Base-by-base conservation (phyloP, 2,329 filamentous ascomycete genomes). In the Ophidiomyces ophidiicola region DNA sequence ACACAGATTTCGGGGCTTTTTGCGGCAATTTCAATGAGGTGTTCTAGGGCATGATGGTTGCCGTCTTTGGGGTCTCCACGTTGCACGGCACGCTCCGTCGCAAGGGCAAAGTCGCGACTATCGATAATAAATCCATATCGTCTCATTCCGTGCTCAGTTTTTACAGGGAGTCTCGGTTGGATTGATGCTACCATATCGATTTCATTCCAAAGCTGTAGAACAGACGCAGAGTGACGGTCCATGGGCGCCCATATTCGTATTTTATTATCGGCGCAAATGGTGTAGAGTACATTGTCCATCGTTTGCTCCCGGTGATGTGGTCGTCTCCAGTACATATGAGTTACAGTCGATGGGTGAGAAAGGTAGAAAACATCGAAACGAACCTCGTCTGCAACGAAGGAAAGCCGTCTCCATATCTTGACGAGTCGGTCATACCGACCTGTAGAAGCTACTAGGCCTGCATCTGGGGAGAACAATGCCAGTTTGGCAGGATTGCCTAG, bases 291-390 rank as follows among this genome's bases (percentile, higher is more conserved):
- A 58, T 94, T 90, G 26, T 90, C 82, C 40, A 80, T 73, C 4
- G 76, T 77, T 54, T 93, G 82, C 24, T 88, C 83, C 10, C 76
- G 64, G 53, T 90, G 76, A 45, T 76, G 74, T 4, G 84, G 83
- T 45, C 76, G 75, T 32, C 84, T 78, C 92, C 92, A 98, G 56
- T 88, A 79, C 44, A 94, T 63, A 44, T 75, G 77, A 2, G 83
- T 88, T n/a, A 98, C 77, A 1, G 79, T 63, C 18, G 74, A 70
- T 1, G 85, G 83, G 56, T 98, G 90, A n/a, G 78, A 70, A 1
- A 98, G 74, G 59, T 96, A 96, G 19, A 79, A 78, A 51, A 93
- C 79, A 52, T 96, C 88, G 60, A 96, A 96, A 41, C 82, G 73
- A 26, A 85, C 80, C 49, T 92, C 81, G 42, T 85, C 80, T 1